A percentile compares a stretch with the other conserved stretches of the same genome.
These are phyloP conservation scores for Fusarium verticillioides DNA, from an alignment of 2,329 filamentous ascomycete species.

Conservation along the genomic window DNA sequence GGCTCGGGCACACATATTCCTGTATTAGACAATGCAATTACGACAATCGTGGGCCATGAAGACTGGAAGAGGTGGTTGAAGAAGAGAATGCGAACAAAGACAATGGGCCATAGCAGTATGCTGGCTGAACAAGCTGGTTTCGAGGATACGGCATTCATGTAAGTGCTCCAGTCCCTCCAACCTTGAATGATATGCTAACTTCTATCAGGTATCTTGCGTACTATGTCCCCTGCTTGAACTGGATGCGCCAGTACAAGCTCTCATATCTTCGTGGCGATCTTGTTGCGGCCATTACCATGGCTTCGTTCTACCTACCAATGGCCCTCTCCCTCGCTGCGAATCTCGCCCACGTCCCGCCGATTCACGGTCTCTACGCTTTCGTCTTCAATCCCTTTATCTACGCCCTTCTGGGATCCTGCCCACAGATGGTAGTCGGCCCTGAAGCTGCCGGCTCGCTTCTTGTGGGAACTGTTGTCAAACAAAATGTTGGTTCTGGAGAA, in stretches of 20 bases:
- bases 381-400: conserved; percentile 94
- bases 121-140: conserved; percentile 80
- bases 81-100: conserved; percentile 67
- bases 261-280: conserved; percentile 87
- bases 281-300: conserved; percentile 90
- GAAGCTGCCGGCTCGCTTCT: conserved; percentile 94
- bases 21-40: conserved; percentile 54
- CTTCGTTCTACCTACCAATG: conserved; percentile 99
- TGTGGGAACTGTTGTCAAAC: conserved; percentile 85
- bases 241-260: conserved; percentile 88
- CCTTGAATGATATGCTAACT: conserved; percentile 13
- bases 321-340: conserved; percentile 92
- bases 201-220: conserved; percentile 82
- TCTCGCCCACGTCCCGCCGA: conserved; percentile 89
- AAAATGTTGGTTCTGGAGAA: conserved; percentile 76
- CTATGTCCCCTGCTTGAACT: conserved; percentile 91
- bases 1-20: conserved; percentile 49
- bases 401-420: conserved; percentile 88
- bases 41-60: conserved; percentile 52
- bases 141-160: conserved; percentile 79
- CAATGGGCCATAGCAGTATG: conserved; percentile 77
- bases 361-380: conserved; percentile 94
- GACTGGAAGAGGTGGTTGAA: conserved; percentile 63
- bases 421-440: conserved; percentile 92
- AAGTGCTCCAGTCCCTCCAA: conserved; percentile 46